Evolutionary conservation across 805 yeast species (phyloP).

Genomic region (Hanseniaspora taiwanica): DNA sequence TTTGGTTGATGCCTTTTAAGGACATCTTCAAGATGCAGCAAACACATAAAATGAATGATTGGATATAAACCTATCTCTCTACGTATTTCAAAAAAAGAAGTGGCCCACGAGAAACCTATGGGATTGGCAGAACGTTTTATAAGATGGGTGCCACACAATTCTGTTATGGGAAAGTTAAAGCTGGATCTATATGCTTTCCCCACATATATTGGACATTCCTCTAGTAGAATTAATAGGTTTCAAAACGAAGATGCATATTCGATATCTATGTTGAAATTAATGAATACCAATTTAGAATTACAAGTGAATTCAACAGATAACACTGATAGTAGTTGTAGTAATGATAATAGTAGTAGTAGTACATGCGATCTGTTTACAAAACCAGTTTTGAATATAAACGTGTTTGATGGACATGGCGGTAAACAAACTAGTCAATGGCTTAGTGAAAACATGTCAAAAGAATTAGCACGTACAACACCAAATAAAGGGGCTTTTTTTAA

Average conservation of each 20-base stretch:
- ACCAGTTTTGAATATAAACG: constrained; percentile 50
- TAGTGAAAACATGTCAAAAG: constrained; percentile 36
- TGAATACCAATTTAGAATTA: constrained; percentile 19
- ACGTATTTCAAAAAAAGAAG: no score
- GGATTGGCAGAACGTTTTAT: background rate
- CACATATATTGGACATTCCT: constrained; percentile 52
- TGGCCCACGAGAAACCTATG: background rate
- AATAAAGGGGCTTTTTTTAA: constrained; percentile 25
- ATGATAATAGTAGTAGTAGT: no score
- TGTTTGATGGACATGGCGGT: constrained; percentile 96
- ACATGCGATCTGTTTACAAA: constrained; percentile 2
- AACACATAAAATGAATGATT: no score
- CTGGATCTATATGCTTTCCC: constrained; percentile 14
- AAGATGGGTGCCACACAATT: constrained; percentile 17
- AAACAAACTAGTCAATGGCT: constrained; percentile 55
- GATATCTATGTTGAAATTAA: constrained; percentile 46
- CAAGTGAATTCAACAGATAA: constrained; percentile 10
- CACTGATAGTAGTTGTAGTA: constrained; percentile 9
- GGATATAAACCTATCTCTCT: no score
- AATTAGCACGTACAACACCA: constrained; percentile 32
- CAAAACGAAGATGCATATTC: constrained; percentile 74
- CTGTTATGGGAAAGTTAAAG: background rate
- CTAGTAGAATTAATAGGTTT: constrained; percentile 62
- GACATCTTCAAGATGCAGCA: no score
- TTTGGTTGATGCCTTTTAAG: no score